Percentiles rank a stretch among this genome's conserved stretches.
These are phyloP conservation scores for Penicillium alfredii DNA, from an alignment of 495 filamentous ascomycete species.

Conservation along the genomic window DNA sequence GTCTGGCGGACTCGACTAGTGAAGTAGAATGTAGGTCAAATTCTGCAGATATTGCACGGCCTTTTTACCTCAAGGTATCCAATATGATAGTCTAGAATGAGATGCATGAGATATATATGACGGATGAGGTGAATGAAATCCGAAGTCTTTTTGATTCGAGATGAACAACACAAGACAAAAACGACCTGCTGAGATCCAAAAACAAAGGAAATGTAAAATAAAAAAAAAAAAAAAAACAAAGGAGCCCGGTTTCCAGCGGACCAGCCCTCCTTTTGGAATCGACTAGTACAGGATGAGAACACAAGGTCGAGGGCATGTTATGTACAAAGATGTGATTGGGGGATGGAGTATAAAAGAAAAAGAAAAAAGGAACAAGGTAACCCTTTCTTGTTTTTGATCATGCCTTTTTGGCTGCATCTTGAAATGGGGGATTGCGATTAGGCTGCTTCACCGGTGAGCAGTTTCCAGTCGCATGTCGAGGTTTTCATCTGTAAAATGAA, in stretches of 20 bases:
- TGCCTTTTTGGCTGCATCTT: conserved; percentile 10
- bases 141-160: conserved; percentile 8
- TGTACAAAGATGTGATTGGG: conserved; percentile 31
- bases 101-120: too few species aligned
- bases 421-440: conserved; percentile 7
- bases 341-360: conserved; percentile 7
- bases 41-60: too few species aligned
- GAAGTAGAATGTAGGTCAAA: too few species aligned
- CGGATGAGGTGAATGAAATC: too few species aligned
- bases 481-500: too few species aligned
- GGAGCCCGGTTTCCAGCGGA: conserved; percentile 8
- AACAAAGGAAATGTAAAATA: conserved; percentile 23
- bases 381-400: conserved; percentile 22
- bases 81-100: too few species aligned
- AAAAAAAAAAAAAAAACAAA: too few species aligned
- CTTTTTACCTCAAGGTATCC: too few species aligned
- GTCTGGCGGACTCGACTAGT: too few species aligned
- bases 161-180: conserved; percentile 10
- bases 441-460: too few species aligned
- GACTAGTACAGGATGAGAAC: conserved; percentile 35
- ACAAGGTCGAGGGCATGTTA: conserved; percentile 25
- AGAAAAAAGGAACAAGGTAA: conserved; percentile 9
- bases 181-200: conserved; percentile 22
- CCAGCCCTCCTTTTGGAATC: conserved; percentile 19
- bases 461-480: too few species aligned